A percentile compares a stretch with the other conserved stretches of the same genome.
Conservation (phyloP, 805 yeast species). For the Candida ulmi region DNA sequence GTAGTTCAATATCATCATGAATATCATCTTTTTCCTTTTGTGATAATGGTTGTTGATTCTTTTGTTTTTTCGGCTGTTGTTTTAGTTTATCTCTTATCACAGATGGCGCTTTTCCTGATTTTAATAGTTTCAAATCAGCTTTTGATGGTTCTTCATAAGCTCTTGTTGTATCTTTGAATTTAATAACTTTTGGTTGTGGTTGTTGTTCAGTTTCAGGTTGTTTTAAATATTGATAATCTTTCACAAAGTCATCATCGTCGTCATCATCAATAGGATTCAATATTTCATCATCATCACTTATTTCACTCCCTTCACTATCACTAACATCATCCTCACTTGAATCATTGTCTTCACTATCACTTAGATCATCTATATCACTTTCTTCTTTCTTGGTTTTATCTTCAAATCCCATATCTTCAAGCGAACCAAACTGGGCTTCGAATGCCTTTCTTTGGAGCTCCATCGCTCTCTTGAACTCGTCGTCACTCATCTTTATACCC, state of each 20-base stretch:
- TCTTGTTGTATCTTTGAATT: constrained; percentile 32
- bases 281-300: constrained; percentile 10
- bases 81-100: constrained; percentile 17
- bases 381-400: constrained; percentile 32
- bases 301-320: constrained; percentile 22
- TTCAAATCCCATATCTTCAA: constrained; percentile 48
- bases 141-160: constrained; percentile 30
- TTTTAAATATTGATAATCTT: constrained; percentile 9
- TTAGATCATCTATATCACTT: constrained; percentile 10
- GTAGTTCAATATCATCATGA: constrained; percentile 67
- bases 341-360: too few species aligned
- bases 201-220: background rate
- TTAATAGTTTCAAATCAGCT: constrained; percentile 45
- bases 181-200: constrained; percentile 26
- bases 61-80: constrained; percentile 8
- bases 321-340: constrained; percentile 17
- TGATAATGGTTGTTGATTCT: constrained; percentile 17
- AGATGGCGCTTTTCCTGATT: constrained; percentile 53
- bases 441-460: constrained; percentile 54
- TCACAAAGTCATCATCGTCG: constrained; percentile 12
- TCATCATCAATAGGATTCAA: constrained; percentile 5
- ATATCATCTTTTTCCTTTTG: constrained; percentile 43
- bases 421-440: constrained; percentile 58
- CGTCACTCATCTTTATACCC: constrained; percentile 3
- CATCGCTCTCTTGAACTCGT: constrained; percentile 20